Evolutionary conservation across 176 grass and related monocot genomes (phyloP).

Genomic region (Oryza officinalis): DNA sequence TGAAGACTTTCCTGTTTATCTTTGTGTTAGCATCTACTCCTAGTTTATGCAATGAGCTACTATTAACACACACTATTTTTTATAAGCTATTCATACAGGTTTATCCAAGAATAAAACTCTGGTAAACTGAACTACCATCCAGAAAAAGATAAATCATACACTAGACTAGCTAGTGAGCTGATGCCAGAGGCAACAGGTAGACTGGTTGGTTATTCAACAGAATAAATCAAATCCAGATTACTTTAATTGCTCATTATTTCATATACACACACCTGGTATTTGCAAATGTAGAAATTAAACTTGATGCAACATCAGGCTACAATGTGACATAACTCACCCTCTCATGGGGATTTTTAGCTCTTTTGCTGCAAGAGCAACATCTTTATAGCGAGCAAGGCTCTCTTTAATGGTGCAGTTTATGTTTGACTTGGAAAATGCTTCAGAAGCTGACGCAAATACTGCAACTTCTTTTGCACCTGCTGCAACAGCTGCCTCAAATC

Average conservation of each 20-base stretch:
- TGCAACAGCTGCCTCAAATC: constrained; percentile 82
- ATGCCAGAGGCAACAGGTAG: neutral
- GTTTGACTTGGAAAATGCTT: constrained; percentile 93
- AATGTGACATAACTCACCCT: constrained; percentile 61
- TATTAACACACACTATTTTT: neutral
- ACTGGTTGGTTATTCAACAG: neutral
- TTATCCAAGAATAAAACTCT: neutral
- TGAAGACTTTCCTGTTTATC: neutral
- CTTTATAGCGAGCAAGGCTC: constrained; percentile 81
- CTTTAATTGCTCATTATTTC: neutral
- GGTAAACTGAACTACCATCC: neutral
- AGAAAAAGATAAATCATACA: neutral
- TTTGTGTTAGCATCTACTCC: neutral
- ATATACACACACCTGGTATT: neutral
- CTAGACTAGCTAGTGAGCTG: neutral
- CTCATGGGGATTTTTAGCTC: constrained; percentile 62
- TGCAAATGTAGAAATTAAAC: neutral
- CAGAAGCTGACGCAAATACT: constrained; percentile 92
- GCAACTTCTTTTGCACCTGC: constrained; percentile 90
- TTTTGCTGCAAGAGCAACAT: constrained; percentile 79
- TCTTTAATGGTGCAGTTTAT: constrained; percentile 91
- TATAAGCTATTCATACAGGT: neutral
- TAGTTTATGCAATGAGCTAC: neutral
- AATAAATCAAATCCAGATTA: constrained; percentile 1
- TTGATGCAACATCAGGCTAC: neutral